Evolutionary conservation across 1,284 basidiomycete genomes (phyloP), one percentile per base, ranked within the genome.

Genomic region (Leccinum insolens): DNA sequence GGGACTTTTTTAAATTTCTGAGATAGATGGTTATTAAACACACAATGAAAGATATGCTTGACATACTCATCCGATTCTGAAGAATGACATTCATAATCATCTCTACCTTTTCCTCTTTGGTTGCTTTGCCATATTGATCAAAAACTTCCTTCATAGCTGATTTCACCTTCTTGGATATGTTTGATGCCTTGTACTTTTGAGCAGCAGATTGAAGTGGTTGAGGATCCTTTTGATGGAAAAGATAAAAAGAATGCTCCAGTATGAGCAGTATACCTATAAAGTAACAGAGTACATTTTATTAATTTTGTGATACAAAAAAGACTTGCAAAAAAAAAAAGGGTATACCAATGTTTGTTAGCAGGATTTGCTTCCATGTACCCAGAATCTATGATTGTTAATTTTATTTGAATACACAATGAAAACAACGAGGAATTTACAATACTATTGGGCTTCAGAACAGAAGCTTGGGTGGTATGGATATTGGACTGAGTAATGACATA

Each of bases 401-500:
- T n/a, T 49, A 20, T 20, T 11, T 49, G 46, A n/a, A 49, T 49
- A 20, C n/a, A 49, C 4, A 49, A 49, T 49, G n/a, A 20, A 49
- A 46, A 9, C 5, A 9, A 46, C 9, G 8, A 46, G 44, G 9
- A 46, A 46, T 46, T 0, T 46, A 46, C 44, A n/a, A 11, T 46
- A 46, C 7, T n/a, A 49, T 1, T 0, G 20, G 46, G n/a, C 6
- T 20, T 6, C n/a, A 49, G n/a, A 49, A 49, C 1, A 0, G 44
- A n/a, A n/a, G 44, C n/a, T n/a, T n/a, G n/a, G n/a, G 0, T 1
- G 14, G 9, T 5, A n/a, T 0, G 0, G 0, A 46, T n/a, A 46
- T 14, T 11, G 4, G 17, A 46, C 44, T 46, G 0, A 11, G n/a
- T 46, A 0, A 46, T 46, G 1, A n/a, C 3, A 46, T 46, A 17